Percentiles rank a stretch among this genome's conserved stretches.
Conservation (phyloP, 495 filamentous ascomycete genomes). For the Hyaloscypha hepaticicola region DNA sequence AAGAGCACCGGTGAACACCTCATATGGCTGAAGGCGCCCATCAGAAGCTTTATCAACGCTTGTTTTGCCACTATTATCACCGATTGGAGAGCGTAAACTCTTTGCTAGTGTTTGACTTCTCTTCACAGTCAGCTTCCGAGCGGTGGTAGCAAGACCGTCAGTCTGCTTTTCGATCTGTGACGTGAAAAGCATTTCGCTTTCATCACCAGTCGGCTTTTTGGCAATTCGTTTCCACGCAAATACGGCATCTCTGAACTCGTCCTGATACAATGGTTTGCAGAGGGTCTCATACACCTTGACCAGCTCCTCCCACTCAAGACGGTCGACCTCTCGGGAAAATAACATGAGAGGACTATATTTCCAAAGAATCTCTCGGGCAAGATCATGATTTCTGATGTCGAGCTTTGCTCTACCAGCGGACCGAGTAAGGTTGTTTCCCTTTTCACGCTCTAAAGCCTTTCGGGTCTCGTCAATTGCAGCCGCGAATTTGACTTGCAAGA, state of each 20-base stretch:
- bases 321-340: conserved; percentile 80
- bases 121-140: conserved; percentile 90
- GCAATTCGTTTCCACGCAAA: conserved; percentile 80
- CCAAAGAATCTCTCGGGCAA: conserved; percentile 63
- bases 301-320: conserved; percentile 73
- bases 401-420: conserved; percentile 49
- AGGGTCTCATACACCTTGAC: conserved; percentile 77
- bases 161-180: conserved; percentile 80
- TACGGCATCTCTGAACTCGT: conserved; percentile 77
- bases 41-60: conserved; percentile 62
- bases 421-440: conserved; percentile 31
- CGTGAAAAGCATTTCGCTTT: conserved; percentile 84
- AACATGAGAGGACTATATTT: conserved; percentile 80
- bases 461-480: conserved; percentile 66
- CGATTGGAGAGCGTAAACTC: conserved; percentile 66
- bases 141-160: conserved; percentile 53
- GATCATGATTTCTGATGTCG: conserved; percentile 52
- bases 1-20: conserved; percentile 78
- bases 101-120: conserved; percentile 77
- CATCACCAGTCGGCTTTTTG: conserved; percentile 78
- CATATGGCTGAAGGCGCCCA: conserved; percentile 69
- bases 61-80: conserved; percentile 59
- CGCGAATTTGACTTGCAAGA: conserved; percentile 77
- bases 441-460: conserved; percentile 49
- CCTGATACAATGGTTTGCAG: conserved; percentile 72